Evolutionary conservation across 2,329 filamentous ascomycete genomes (phyloP).

Genomic region (Sarocladium kiliense): DNA sequence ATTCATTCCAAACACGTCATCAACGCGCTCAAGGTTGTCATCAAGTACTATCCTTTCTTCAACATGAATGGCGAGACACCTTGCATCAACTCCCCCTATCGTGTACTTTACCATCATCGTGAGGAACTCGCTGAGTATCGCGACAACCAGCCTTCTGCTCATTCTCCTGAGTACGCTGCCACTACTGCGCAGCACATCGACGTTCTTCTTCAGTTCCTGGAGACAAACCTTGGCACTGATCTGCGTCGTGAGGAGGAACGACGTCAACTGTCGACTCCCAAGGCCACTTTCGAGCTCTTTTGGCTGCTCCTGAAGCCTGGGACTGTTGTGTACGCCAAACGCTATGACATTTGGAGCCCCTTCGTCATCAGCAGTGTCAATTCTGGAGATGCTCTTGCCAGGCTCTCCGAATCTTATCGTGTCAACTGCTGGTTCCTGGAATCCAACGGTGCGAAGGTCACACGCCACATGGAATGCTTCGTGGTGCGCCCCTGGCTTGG

Average conservation of each 20-base stretch:
- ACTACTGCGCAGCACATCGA: constrained; percentile 40
- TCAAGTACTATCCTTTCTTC: constrained; percentile 41
- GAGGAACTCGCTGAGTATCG: constrained; percentile 36
- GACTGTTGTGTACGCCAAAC: constrained; percentile 36
- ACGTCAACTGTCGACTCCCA: constrained; percentile 30
- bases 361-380: constrained; percentile 33
- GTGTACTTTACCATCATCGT: constrained; percentile 41
- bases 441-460: constrained; percentile 26
- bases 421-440: constrained; percentile 39
- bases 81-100: constrained; percentile 39
- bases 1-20: constrained; percentile 41
- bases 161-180: constrained; percentile 33
- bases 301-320: constrained; percentile 44
- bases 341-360: constrained; percentile 33
- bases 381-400: constrained; percentile 11
- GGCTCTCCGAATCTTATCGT: constrained; percentile 16
- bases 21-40: constrained; percentile 41
- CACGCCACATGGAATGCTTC: constrained; percentile 32
- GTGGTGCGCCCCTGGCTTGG: constrained; percentile 33
- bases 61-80: constrained; percentile 30
- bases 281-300: constrained; percentile 38
- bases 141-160: constrained; percentile 32
- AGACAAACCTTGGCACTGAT: constrained; percentile 28
- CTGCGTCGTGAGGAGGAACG: constrained; percentile 35
- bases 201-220: constrained; percentile 37